phyloP scores from a whole-genome alignment of 768 basidiomycete genomes.

The Lactifluus hygrophoroides region DNA sequence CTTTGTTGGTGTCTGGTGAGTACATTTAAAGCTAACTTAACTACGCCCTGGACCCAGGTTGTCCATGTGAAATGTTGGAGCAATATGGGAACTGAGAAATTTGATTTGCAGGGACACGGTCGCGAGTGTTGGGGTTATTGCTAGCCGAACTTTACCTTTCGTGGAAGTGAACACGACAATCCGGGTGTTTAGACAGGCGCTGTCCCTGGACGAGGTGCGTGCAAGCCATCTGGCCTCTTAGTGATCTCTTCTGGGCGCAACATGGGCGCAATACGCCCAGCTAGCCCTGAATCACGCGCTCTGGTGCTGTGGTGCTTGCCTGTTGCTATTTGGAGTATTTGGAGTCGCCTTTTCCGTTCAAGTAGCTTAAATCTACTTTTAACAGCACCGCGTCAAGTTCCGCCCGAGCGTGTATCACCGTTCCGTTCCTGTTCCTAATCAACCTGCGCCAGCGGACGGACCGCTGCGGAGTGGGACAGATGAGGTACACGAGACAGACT shows the following conservation, averaged over 20 bases:
- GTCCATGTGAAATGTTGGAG: background rate
- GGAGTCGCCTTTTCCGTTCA: background rate
- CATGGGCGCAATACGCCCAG: background rate
- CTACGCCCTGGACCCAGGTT: background rate
- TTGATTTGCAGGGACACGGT: conserved; percentile 59
- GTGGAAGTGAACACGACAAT: conserved; percentile 53
- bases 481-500: conserved; percentile 1
- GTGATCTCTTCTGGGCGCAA: background rate
- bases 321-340: background rate
- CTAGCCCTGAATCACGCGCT: background rate
- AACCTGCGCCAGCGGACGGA: background rate
- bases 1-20: conserved; percentile 73
- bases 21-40: background rate
- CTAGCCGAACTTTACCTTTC: conserved; percentile 55
- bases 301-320: background rate
- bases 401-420: conserved; percentile 55
- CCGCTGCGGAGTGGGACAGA: background rate
- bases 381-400: conserved; percentile 58
- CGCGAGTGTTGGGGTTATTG: conserved; percentile 61
- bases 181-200: conserved; percentile 66
- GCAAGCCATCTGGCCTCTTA: background rate
- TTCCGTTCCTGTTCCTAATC: conserved; percentile 27
- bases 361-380: background rate
- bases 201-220: conserved; percentile 67
- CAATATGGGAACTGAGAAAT: background rate